phyloP scores from a whole-genome alignment of 768 basidiomycete species.

The Leccinum longicurvipes region DNA sequence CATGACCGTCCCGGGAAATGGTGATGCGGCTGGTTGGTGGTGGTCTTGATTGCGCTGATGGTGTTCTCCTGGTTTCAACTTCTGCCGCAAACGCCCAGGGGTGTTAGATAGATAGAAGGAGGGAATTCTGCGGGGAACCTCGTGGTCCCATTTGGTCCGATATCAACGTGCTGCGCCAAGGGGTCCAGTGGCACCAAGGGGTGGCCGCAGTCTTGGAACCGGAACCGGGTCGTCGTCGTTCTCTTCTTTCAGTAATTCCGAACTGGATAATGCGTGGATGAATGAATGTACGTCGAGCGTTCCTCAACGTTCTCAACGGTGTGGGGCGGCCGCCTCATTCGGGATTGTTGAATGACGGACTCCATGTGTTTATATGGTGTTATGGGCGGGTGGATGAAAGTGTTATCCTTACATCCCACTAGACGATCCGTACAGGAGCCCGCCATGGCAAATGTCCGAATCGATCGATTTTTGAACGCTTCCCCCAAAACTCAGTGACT shows the following conservation, averaged over 20 bases:
- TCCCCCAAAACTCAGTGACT: no score
- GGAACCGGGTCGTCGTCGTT: neutral
- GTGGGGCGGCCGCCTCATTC: no score
- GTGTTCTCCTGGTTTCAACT: neutral
- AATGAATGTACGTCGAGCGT: neutral
- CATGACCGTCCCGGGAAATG: neutral
- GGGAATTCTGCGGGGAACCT: constrained; percentile 11
- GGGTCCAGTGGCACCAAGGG: constrained; percentile 2
- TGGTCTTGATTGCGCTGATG: neutral
- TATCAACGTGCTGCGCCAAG: constrained; percentile 2
- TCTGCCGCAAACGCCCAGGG: neutral
- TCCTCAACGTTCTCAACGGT: no score
- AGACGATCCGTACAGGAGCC: no score
- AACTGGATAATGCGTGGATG: neutral
- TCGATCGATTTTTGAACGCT: no score
- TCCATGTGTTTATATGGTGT: no score
- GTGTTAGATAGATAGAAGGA: neutral
- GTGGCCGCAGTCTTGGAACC: neutral
- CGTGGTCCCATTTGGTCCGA: constrained; percentile 7
- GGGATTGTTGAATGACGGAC: neutral
- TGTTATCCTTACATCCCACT: no score
- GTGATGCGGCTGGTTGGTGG: neutral
- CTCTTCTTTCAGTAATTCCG: neutral
- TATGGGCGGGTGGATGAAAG: no score
- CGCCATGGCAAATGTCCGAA: no score